Conservation (phyloP, 352 stramenopile genomes). For the Globisporangium perplexum region DNA sequence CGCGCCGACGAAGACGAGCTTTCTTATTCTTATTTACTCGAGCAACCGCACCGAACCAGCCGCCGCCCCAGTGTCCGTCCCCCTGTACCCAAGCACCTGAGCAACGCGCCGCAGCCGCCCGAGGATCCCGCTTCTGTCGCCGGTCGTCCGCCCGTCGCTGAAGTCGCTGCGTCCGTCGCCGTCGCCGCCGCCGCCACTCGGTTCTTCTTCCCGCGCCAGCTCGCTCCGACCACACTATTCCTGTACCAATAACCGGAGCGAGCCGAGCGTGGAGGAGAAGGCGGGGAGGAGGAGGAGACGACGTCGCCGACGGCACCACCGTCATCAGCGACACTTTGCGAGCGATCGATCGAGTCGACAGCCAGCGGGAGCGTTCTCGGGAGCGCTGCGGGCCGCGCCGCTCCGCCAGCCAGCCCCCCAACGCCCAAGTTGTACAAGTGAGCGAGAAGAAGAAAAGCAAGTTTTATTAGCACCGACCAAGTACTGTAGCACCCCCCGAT, state of each 20-base stretch:
- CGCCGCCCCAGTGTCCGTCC: background rate
- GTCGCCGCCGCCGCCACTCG: background rate
- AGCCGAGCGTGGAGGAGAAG: background rate
- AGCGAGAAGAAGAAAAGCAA: slow-evolving; percentile 10
- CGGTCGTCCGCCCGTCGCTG: background rate
- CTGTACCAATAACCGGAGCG: slow-evolving; percentile 17
- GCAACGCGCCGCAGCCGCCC: background rate
- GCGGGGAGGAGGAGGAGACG: no score
- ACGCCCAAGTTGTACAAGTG: slow-evolving; percentile 14
- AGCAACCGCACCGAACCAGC: background rate
- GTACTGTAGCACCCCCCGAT: no score
- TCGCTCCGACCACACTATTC: slow-evolving; percentile 9
- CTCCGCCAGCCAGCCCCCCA: background rate
- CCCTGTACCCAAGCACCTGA: background rate
- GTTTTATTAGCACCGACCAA: slow-evolving; percentile 9
- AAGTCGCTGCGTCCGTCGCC: background rate
- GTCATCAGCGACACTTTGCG: background rate
- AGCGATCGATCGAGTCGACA: background rate
- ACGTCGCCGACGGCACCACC: no score
- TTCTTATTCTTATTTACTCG: slow-evolving; percentile 17
- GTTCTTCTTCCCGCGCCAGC: no score
- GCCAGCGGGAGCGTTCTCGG: background rate
- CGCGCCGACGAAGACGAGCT: slow-evolving; percentile 8
- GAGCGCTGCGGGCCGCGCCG: background rate
- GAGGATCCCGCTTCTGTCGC: background rate